Conservation (phyloP, 495 filamentous ascomycete species). For the Daldinia grandis region DNA sequence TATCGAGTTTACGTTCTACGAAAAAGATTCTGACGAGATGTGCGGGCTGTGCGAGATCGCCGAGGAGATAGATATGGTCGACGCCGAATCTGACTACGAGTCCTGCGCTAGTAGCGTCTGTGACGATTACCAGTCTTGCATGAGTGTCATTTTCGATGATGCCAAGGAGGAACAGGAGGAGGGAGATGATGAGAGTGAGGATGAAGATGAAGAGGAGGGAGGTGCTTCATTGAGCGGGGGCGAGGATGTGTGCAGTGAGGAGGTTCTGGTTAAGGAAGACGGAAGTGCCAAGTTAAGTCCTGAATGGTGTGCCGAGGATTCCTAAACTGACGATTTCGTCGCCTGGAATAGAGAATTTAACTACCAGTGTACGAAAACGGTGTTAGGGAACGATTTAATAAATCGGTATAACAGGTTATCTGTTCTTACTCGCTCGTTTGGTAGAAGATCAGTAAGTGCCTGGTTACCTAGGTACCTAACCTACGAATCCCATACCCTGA, state of each 20-base stretch:
- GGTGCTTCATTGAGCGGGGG: neutral
- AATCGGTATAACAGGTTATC: neutral
- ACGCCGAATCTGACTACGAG: constrained; percentile 15
- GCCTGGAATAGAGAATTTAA: neutral
- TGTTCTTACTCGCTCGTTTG: neutral
- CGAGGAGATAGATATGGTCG: neutral
- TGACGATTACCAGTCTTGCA: neutral
- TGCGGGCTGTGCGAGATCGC: constrained; percentile 38
- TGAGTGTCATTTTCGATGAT: neutral
- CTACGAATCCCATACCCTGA: neutral
- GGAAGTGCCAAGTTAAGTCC: neutral
- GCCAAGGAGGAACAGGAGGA: neutral
- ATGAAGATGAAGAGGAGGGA: neutral
- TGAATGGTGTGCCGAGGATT: neutral
- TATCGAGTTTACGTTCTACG: constrained; percentile 23
- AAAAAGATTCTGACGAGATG: constrained; percentile 10
- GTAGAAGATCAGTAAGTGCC: neutral
- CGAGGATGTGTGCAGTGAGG: neutral
- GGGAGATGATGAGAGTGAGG: neutral
- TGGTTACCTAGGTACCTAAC: neutral
- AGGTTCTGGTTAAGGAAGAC: neutral
- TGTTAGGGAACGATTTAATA: neutral
- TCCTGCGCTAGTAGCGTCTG: neutral
- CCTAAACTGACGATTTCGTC: neutral
- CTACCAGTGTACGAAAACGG: neutral